These are phyloP conservation scores for Akanthomyces lecanii DNA, from an alignment of 2,329 filamentous ascomycete species.

Conservation along the genomic window DNA sequence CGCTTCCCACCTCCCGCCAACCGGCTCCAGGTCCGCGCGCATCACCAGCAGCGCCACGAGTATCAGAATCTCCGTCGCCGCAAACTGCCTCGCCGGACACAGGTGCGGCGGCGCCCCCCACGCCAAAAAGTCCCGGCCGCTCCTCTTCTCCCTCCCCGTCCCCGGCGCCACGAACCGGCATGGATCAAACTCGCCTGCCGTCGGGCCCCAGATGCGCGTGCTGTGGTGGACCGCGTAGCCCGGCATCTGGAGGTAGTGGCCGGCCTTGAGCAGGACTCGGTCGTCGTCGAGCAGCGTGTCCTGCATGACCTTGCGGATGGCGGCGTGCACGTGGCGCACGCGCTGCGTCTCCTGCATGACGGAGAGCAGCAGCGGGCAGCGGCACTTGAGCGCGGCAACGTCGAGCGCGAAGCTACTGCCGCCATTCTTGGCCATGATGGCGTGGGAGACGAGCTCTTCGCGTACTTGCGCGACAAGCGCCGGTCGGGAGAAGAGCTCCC, in stretches of 20 bases:
- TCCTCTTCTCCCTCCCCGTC: not conserved
- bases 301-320: conserved; percentile 28
- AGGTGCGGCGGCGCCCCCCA: conserved; percentile 29
- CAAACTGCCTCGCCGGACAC: conserved; percentile 29
- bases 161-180: conserved; percentile 25
- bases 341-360: conserved; percentile 35
- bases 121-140: conserved; percentile 18
- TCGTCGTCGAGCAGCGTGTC: conserved; percentile 32
- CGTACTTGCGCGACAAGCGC: conserved; percentile 36
- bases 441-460: conserved; percentile 31
- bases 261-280: conserved; percentile 33
- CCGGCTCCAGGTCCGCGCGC: conserved; percentile 17
- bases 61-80: conserved; percentile 26
- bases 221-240: conserved; percentile 28
- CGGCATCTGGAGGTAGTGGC: conserved; percentile 33
- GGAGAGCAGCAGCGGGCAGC: conserved; percentile 34
- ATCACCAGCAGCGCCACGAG: conserved; percentile 20
- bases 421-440: not conserved
- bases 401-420: conserved; percentile 25
- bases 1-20: not conserved
- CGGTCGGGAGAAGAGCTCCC: conserved; percentile 38
- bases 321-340: conserved; percentile 23
- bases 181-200: conserved; percentile 28
- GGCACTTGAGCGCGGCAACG: conserved; percentile 29
- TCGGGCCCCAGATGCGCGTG: conserved; percentile 30